These are phyloP conservation scores for Prunus mongolica DNA, from an alignment of 306 rosid genomes.

Conservation along the genomic window DNA sequence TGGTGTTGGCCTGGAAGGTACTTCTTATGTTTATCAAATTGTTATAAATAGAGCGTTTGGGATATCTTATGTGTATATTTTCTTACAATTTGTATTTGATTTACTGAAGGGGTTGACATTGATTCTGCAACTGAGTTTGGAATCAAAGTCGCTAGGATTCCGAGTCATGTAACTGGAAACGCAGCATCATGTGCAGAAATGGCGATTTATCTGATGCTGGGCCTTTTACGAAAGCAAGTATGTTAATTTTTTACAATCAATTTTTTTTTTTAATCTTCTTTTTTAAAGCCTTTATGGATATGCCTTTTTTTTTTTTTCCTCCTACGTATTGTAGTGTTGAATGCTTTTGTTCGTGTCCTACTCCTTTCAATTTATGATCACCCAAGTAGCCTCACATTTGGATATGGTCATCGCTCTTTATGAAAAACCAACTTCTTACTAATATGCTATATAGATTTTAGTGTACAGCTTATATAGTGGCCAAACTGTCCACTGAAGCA, in stretches of 20 bases:
- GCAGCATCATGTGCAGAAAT: conserved; percentile 90
- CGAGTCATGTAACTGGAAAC: conserved; percentile 64
- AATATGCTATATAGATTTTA: too few species aligned
- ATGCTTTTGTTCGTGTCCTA: background rate
- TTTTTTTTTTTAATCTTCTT: background rate
- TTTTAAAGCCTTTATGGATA: background rate
- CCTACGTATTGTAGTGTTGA: background rate
- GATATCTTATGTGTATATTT: background rate
- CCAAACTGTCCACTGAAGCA: too few species aligned
- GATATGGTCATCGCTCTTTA: background rate
- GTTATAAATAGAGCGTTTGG: background rate
- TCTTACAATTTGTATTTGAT: conserved; percentile 5
- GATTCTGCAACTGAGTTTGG: conserved; percentile 86
- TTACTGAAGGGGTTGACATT: conserved; percentile 71
- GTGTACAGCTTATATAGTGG: background rate
- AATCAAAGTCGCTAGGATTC: conserved; percentile 87
- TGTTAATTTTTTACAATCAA: conserved; percentile 20
- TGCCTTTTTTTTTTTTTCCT: background rate
- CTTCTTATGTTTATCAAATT: conserved; percentile 9
- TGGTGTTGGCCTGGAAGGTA: conserved; percentile 95
- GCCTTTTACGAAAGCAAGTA: conserved; percentile 91
- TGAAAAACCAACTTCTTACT: background rate
- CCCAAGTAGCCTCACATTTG: background rate
- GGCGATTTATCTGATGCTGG: conserved; percentile 79
- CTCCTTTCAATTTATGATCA: background rate